Evolutionary conservation across 2,329 filamentous ascomycete species (phyloP), one percentile per base, ranked within the genome.

Genomic region (Aspergillus ibericus): DNA sequence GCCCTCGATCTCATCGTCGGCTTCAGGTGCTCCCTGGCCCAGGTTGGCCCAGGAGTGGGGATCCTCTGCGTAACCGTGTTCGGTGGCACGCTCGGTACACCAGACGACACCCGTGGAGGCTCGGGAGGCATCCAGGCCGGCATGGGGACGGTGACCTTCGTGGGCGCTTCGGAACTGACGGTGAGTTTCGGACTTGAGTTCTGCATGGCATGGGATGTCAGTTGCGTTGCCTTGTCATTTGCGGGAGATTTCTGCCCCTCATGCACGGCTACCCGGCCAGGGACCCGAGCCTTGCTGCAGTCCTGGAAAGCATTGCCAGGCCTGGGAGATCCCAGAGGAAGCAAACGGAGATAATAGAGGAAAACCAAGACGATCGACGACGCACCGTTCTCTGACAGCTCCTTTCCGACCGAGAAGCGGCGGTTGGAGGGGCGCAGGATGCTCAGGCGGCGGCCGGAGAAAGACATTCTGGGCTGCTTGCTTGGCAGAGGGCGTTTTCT

Each of bases 21-120:
- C 93, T 75, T 97, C 92, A 44, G 93, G 93, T 15, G 93, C 93
- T 67, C 93, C 93, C 79, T 97, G 93, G 32, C 93, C 93, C 54
- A 98, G 82, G 74, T 98, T 98, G 59, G 93, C 92, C 93, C 93
- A 97, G 63, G 82, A 78, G 2, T 89, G 83, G 10, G 92, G 93
- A 66, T 93, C 83, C 4, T 97, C 93, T 52, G 86, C 80, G 80
- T 89, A 97, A 68, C 93, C 93, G 78, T 93, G 90, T 77, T 97
- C 92, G 73, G 87, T 85, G 55, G 93, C 93, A 67, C 91, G 88
- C 58, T 80, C 78, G 35, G 77, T 80, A 56, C 75, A 77, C 93
- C 93, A 97, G 63, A 97, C 90, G 4, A 97, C 93, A 77, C 93
- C 93, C 13, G 93, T 98, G 15, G 91, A 96, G 46, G 92, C 90